phyloP scores from a whole-genome alignment of 1,139 yeast genomes.

The Candida freyschussii region DNA sequence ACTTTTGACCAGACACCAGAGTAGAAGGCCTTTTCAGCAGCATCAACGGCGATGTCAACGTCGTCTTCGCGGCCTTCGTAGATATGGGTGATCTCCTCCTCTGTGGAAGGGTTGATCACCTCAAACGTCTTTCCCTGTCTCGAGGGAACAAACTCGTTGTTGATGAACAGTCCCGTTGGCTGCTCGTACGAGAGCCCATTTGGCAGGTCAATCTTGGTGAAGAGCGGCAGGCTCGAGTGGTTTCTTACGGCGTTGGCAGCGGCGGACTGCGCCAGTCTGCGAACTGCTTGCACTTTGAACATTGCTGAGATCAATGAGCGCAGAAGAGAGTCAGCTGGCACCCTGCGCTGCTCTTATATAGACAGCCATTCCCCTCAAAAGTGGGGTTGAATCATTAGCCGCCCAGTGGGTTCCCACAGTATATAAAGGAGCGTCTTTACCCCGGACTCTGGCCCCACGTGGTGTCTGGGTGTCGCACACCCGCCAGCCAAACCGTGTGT shows the following conservation, averaged over 20 bases:
- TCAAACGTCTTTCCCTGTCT: slow-evolving; percentile 36
- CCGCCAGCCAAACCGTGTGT: no score
- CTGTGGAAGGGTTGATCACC: slow-evolving; percentile 43
- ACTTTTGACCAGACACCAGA: slow-evolving; percentile 37
- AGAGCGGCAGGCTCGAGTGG: slow-evolving; percentile 13
- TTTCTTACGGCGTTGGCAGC: slow-evolving; percentile 4
- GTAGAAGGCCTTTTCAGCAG: slow-evolving; percentile 40
- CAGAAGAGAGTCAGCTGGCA: no score
- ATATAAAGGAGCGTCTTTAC: not conserved
- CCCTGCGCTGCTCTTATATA: not conserved
- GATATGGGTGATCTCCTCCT: slow-evolving; percentile 40
- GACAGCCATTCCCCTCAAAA: not conserved
- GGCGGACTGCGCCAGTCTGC: slow-evolving; percentile 3
- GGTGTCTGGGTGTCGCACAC: no score
- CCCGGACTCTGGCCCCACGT: not conserved
- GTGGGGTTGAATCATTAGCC: not conserved
- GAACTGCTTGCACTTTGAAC: slow-evolving; percentile 1
- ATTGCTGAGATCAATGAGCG: no score
- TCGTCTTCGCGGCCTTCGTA: slow-evolving; percentile 44
- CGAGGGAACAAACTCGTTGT: slow-evolving; percentile 42
- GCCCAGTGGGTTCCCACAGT: slow-evolving; percentile 1
- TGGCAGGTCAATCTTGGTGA: slow-evolving; percentile 11
- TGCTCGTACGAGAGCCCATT: slow-evolving; percentile 33
- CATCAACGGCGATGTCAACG: slow-evolving; percentile 42
- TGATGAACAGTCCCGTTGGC: slow-evolving; percentile 49